A percentile compares a stretch with the other conserved stretches of the same genome.
Conservation (phyloP, 345 rosid genomes). For the Firmiana major region DNA sequence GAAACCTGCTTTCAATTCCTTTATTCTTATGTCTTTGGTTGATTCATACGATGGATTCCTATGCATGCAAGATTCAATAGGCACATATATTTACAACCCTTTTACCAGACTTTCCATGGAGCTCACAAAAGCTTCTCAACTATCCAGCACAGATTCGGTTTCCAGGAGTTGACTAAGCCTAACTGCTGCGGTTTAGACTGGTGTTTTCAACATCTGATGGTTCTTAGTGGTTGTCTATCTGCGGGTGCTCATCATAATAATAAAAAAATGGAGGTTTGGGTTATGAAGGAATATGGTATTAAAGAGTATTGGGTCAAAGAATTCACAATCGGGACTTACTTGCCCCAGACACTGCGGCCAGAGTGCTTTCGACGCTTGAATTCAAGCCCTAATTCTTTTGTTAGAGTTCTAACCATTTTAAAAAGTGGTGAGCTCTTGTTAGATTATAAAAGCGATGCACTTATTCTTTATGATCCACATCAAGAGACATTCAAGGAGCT, state of each 20-base stretch:
- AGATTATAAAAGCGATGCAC: slow-evolving; percentile 61
- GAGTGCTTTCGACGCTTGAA: slow-evolving; percentile 11
- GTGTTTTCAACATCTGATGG: slow-evolving; percentile 51
- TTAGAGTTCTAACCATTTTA: slow-evolving; percentile 48
- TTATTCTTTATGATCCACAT: slow-evolving; percentile 61
- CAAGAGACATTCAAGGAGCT: slow-evolving; percentile 57
- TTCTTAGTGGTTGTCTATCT: slow-evolving; percentile 48
- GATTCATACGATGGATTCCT: slow-evolving; percentile 66
- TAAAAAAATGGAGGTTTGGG: slow-evolving; percentile 74
- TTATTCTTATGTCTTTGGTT: slow-evolving; percentile 27
- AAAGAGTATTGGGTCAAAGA: slow-evolving; percentile 68
- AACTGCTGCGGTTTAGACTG: slow-evolving; percentile 52
- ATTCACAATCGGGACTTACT: slow-evolving; percentile 49
- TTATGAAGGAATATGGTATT: slow-evolving; percentile 58
- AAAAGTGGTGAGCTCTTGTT: slow-evolving; percentile 65
- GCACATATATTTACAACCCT: slow-evolving; percentile 46
- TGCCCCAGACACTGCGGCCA: slow-evolving; percentile 61
- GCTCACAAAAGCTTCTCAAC: slow-evolving; percentile 33
- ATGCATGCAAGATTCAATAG: slow-evolving; percentile 37
- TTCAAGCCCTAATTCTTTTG: slow-evolving; percentile 32
- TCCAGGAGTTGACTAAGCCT: slow-evolving; percentile 65
- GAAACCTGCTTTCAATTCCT: slow-evolving; percentile 21
- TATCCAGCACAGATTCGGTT: slow-evolving; percentile 42
- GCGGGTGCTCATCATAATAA: slow-evolving; percentile 57
- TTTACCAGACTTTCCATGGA: slow-evolving; percentile 34